Conservation (phyloP, 768 basidiomycete genomes). For the Pisolithus marmoratus region DNA sequence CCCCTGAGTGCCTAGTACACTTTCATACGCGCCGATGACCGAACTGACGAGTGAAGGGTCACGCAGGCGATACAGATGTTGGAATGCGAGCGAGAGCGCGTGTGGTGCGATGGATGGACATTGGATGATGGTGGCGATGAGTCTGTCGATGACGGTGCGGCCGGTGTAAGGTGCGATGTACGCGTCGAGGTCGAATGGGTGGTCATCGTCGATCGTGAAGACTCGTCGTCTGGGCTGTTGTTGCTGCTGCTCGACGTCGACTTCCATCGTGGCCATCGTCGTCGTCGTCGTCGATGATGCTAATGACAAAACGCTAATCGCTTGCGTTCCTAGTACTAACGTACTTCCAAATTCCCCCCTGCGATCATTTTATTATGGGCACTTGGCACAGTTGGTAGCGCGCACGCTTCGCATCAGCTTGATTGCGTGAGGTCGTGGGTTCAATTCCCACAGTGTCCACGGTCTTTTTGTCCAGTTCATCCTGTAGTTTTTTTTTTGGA, state of each 20-base stretch:
- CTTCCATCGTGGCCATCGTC: too few species aligned
- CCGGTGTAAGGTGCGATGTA: slow-evolving; percentile 77
- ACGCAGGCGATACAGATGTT: slow-evolving; percentile 59
- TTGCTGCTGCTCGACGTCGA: too few species aligned
- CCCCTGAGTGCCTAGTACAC: slow-evolving; percentile 24
- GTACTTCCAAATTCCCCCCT: too few species aligned
- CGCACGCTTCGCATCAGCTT: slow-evolving; percentile 25
- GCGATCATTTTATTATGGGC: slow-evolving; percentile 6
- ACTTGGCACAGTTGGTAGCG: slow-evolving; percentile 31
- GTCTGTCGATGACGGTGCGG: slow-evolving; percentile 69
- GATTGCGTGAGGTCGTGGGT: slow-evolving; percentile 30
- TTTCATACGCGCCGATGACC: slow-evolving; percentile 51
- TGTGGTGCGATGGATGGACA: slow-evolving; percentile 69
- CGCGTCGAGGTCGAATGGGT: slow-evolving; percentile 84
- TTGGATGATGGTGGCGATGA: slow-evolving; percentile 57
- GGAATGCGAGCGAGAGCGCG: slow-evolving; percentile 62
- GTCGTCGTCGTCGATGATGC: too few species aligned
- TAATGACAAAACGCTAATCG: too few species aligned
- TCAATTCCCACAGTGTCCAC: slow-evolving; percentile 30
- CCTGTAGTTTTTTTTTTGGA: too few species aligned
- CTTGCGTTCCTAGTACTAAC: too few species aligned
- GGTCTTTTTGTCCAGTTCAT: background rate
- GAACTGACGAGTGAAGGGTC: slow-evolving; percentile 58
- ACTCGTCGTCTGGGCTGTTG: slow-evolving; percentile 14
- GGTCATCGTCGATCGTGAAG: slow-evolving; percentile 63